phyloP scores from a whole-genome alignment of 2,329 filamentous ascomycete genomes.

The Fusarium verticillioides region DNA sequence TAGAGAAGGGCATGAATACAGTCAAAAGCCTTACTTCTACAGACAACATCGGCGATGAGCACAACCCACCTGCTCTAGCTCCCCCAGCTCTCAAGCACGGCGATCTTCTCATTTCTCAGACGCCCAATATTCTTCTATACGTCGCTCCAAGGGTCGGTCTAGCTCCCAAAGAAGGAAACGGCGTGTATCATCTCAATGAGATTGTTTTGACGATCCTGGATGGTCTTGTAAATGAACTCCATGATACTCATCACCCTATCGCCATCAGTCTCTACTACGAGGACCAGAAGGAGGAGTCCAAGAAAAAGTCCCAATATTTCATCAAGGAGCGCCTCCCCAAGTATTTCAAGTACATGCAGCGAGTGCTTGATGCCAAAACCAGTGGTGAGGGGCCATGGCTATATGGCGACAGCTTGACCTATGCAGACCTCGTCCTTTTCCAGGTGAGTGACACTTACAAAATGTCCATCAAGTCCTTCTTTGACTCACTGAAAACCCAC shows the following conservation, averaged over 20 bases:
- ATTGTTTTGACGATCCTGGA: constrained; percentile 78
- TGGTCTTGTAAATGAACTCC: constrained; percentile 74
- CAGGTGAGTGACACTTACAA: constrained; percentile 60
- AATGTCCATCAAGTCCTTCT: accelerated
- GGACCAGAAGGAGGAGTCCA: constrained; percentile 76
- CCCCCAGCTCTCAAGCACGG: constrained; percentile 74
- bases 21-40: constrained; percentile 61
- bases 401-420: constrained; percentile 72
- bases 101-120: constrained; percentile 73
- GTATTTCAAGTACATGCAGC: constrained; percentile 76
- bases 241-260: constrained; percentile 82
- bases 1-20: constrained; percentile 60
- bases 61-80: constrained; percentile 73
- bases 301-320: constrained; percentile 67
- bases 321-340: constrained; percentile 74
- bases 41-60: constrained; percentile 58
- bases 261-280: constrained; percentile 72
- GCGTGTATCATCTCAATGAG: constrained; percentile 68
- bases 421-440: constrained; percentile 79
- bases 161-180: constrained; percentile 54
- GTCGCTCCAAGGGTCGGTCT: constrained; percentile 71
- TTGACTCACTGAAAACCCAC: constrained; percentile 48
- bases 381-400: constrained; percentile 71
- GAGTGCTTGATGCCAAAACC: constrained; percentile 67
- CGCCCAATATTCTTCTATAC: constrained; percentile 78